Conservation (phyloP, 768 basidiomycete genomes). For the Mycena latifolia region DNA sequence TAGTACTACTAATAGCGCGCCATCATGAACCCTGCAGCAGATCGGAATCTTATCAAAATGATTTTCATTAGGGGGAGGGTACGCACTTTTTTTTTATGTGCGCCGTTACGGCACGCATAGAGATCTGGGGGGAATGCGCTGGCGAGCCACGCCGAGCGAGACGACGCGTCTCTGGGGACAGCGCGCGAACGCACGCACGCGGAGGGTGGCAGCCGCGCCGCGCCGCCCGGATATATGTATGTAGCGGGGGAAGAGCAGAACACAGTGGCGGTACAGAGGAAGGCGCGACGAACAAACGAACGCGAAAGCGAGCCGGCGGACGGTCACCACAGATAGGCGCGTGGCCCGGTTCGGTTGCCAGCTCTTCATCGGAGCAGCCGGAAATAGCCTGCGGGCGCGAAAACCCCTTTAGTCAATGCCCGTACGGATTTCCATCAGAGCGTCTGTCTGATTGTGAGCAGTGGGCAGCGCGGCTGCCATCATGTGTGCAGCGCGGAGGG, state of each 20-base stretch:
- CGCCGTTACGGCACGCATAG: constrained; percentile 16
- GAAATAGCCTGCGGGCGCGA: constrained; percentile 1
- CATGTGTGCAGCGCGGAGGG: constrained; percentile 19
- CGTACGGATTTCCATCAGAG: constrained; percentile 34
- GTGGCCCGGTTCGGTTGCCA: constrained; percentile 9
- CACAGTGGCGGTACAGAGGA: constrained; percentile 23
- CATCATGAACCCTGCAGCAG: constrained; percentile 22
- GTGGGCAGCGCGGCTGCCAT: too few species aligned
- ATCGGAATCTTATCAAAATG: constrained; percentile 25
- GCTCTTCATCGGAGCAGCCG: not conserved
- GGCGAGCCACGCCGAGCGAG: not conserved
- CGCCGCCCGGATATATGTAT: not conserved
- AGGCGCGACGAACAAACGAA: not conserved
- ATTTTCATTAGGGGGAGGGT: constrained; percentile 21
- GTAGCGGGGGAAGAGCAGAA: constrained; percentile 17
- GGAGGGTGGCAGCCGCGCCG: too few species aligned
- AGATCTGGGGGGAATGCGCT: constrained; percentile 1
- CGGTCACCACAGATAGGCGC: not conserved
- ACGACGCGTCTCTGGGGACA: too few species aligned
- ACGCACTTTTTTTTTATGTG: not conserved
- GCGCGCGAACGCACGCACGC: too few species aligned
- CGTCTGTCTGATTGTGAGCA: constrained; percentile 29
- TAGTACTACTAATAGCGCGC: not conserved
- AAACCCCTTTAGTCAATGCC: constrained; percentile 28
- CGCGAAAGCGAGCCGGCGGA: not conserved